Evolutionary conservation across 169 alveolate species (phyloP), one percentile per base, ranked within the genome.

Genomic region (Plasmodium yoelii): DNA sequence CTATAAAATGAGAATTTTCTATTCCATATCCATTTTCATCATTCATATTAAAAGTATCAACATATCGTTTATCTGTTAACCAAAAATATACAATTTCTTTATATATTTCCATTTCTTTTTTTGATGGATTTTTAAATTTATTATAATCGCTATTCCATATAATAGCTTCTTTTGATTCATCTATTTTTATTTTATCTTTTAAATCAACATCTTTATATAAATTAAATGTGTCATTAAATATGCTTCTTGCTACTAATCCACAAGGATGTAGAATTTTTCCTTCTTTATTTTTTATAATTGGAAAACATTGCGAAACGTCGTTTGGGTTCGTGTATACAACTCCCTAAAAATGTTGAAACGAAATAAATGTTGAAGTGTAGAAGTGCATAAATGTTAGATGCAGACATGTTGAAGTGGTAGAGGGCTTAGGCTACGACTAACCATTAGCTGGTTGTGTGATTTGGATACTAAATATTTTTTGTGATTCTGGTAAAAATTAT

Each of bases 1-100:
- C 96, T 19, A 94, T 80, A 72, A 95, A 93, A 75, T 95, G 97
- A 56, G 95, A 94, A 47, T 95, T 95, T 59, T 94, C 95, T 13
- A 94, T 69, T n/a, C 96, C 96, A 24, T 67, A 75, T 0, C 97
- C 97, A n/a, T 93, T 84, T 65, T 72, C 60, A n/a, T 94, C 72
- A 86, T 87, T 88, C 94, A 92, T 92, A 55, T 92, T 87, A 34
- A 87, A 64, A 7, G 67, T 55, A 42, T 12, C 73, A 7, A 63
- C 60, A 72, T 72, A 72, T 9, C 22, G 22, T 10, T 69, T 53
- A 5, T 65, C 44, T 59, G 53, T 63, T 19, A 92, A 47, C 94
- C 94, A 92, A 34, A 92, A 92, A 77, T 87, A 75, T 13, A 92
- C 93, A 4, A 22, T 13, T 64, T 22, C 26, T 28, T 71, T 53